Percentiles rank a stretch among this genome's conserved stretches.
Conservation (phyloP, 2,329 filamentous ascomycete species). For the Alternaria atra region DNA sequence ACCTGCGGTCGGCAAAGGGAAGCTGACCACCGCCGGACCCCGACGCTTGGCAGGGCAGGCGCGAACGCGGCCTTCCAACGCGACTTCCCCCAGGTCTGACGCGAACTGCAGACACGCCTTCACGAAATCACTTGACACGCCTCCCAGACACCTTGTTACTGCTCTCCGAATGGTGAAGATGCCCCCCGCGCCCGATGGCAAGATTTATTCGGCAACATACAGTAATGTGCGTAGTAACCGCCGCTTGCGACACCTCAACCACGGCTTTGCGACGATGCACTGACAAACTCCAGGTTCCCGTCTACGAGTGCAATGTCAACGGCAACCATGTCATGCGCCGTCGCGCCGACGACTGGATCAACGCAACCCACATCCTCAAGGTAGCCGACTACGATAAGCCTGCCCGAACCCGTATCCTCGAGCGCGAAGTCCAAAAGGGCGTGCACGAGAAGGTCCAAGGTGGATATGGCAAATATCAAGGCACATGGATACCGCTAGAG, state of each 20-base stretch:
- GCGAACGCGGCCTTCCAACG: conserved; percentile 26
- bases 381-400: conserved; percentile 98
- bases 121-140: conserved; percentile 27
- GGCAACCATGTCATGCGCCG: conserved; percentile 96
- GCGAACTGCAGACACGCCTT: conserved; percentile 20
- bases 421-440: conserved; percentile 96
- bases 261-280: conserved; percentile 20
- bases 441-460: conserved; percentile 98
- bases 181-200: conserved; percentile 52
- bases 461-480: conserved; percentile 98
- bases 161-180: conserved; percentile 37
- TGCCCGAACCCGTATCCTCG: conserved; percentile 90
- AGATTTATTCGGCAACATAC: conserved; percentile 72
- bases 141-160: conserved; percentile 7
- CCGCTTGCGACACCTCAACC: conserved; percentile 4
- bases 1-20: conserved; percentile 27
- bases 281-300: conserved; percentile 74
- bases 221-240: conserved; percentile 57
- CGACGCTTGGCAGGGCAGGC: conserved; percentile 30
- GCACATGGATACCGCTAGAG: conserved; percentile 93
- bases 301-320: conserved; percentile 91
- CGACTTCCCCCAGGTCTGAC: conserved; percentile 24
- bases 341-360: conserved; percentile 94
- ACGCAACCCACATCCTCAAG: conserved; percentile 98
- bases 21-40: conserved; percentile 21